phyloP scores from a whole-genome alignment of 768 basidiomycete genomes.

The Russula virescens region DNA sequence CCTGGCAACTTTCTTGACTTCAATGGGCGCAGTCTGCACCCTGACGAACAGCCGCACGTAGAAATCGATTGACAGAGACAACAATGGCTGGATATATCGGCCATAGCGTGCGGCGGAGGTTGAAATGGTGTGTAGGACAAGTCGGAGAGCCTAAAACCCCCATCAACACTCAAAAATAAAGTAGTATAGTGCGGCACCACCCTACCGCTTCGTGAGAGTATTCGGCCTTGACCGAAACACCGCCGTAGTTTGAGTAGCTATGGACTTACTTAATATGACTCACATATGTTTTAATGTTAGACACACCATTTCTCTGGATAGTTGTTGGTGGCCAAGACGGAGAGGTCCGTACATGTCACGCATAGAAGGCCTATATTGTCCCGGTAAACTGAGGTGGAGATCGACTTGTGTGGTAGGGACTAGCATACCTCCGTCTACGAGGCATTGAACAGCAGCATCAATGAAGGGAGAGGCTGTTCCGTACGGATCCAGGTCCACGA shows the following conservation, averaged over 20 bases:
- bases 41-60: conserved; percentile 91
- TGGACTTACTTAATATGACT: background rate
- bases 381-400: background rate
- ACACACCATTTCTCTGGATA: conserved; percentile 93
- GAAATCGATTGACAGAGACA: conserved; percentile 94
- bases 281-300: background rate
- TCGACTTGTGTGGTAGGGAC: background rate
- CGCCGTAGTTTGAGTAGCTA: conserved; percentile 95
- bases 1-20: conserved; percentile 82
- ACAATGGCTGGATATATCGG: conserved; percentile 79
- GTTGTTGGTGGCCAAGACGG: conserved; percentile 89
- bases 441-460: conserved; percentile 85
- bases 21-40: conserved; percentile 61
- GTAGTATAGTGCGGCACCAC: conserved; percentile 1
- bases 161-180: background rate
- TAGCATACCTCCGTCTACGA: conserved; percentile 75
- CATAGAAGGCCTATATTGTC: conserved; percentile 69
- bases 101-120: conserved; percentile 90
- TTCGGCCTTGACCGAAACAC: conserved; percentile 83
- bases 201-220: conserved; percentile 91
- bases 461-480: conserved; percentile 97
- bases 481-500: conserved; percentile 97
- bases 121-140: conserved; percentile 83
- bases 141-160: conserved; percentile 65
- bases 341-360: conserved; percentile 94